These are phyloP conservation scores for Tephrocybe sp. DNA, from an alignment of 768 basidiomycete genomes.

Conservation along the genomic window DNA sequence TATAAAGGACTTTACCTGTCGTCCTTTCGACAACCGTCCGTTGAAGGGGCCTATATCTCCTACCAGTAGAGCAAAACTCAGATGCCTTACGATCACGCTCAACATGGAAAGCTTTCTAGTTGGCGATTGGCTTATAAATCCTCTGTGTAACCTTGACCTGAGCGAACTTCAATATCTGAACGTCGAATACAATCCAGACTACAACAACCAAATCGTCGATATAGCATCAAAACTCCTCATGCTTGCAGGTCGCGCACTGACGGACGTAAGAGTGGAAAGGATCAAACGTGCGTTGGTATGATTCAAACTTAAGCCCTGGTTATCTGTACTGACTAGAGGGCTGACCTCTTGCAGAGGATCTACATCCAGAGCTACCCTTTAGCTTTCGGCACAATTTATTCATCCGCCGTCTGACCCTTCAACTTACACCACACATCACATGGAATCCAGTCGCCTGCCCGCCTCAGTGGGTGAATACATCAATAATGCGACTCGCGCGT, in stretches of 20 bases:
- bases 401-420: conserved; percentile 4
- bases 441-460: conserved; percentile 1
- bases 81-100: not conserved
- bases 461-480: conserved; percentile 1
- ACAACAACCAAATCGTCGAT: not conserved
- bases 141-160: conserved; percentile 7
- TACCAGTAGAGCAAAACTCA: not conserved
- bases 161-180: not conserved
- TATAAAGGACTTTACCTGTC: conserved; percentile 1
- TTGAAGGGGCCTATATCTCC: not conserved
- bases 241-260: not conserved
- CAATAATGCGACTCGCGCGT: not conserved
- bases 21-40: conserved; percentile 1
- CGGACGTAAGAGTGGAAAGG: not conserved
- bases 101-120: conserved; percentile 1
- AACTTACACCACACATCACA: not conserved
- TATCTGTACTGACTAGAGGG: not conserved
- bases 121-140: conserved; percentile 8
- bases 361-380: not conserved
- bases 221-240: conserved; percentile 1
- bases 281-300: not conserved
- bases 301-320: not conserved
- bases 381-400: not conserved
- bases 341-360: not conserved
- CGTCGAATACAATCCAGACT: conserved; percentile 6